Evolutionary conservation across 2,329 filamentous ascomycete genomes (phyloP).

Genomic region (Aurifilum marmelostoma): DNA sequence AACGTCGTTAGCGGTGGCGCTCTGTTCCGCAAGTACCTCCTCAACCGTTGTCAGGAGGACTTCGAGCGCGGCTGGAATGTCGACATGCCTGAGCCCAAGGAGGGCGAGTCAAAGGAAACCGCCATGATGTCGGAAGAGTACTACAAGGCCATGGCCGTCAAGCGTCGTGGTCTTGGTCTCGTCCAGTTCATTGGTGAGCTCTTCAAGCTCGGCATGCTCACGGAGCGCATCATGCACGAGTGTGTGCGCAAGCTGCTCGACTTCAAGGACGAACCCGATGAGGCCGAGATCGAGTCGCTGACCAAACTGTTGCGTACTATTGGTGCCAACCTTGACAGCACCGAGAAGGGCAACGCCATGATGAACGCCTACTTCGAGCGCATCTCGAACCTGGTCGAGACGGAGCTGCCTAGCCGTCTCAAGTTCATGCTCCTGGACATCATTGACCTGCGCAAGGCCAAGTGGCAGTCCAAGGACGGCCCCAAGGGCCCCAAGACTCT

Average conservation of each 20-base stretch:
- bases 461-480: slow-evolving; percentile 84
- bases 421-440: slow-evolving; percentile 98
- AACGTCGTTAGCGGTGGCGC: slow-evolving; percentile 89
- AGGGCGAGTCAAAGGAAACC: slow-evolving; percentile 71
- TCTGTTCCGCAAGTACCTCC: slow-evolving; percentile 96
- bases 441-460: slow-evolving; percentile 75
- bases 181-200: slow-evolving; percentile 99
- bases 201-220: slow-evolving; percentile 98
- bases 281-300: slow-evolving; percentile 94
- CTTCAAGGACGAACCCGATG: slow-evolving; percentile 89
- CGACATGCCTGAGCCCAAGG: slow-evolving; percentile 76
- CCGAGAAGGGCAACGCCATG: slow-evolving; percentile 80
- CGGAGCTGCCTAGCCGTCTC: slow-evolving; percentile 82
- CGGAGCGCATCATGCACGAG: slow-evolving; percentile 99
- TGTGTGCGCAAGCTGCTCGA: slow-evolving; percentile 97
- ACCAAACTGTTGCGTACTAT: slow-evolving; percentile 92
- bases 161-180: slow-evolving; percentile 94
- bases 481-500: slow-evolving; percentile 98
- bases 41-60: slow-evolving; percentile 98
- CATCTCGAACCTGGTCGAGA: slow-evolving; percentile 80
- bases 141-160: slow-evolving; percentile 89
- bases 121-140: slow-evolving; percentile 94
- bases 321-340: slow-evolving; percentile 80
- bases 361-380: slow-evolving; percentile 94
- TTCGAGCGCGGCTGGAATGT: slow-evolving; percentile 98